Evolutionary conservation across 2,329 filamentous ascomycete genomes (phyloP).

Genomic region (Aureobasidium zeae): DNA sequence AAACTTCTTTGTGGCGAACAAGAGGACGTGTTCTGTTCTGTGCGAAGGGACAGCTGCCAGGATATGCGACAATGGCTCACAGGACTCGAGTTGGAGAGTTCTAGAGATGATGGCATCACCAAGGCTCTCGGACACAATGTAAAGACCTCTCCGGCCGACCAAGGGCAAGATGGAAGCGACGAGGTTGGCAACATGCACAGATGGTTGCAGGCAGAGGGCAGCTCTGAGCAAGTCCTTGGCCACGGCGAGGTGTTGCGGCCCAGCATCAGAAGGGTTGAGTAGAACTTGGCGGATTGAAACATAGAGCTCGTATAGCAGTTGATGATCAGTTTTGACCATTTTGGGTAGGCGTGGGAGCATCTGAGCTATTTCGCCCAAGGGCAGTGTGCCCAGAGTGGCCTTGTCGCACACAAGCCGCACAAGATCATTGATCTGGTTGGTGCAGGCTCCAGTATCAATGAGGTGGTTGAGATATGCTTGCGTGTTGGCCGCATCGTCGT

Average conservation of each 20-base stretch:
- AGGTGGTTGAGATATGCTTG: background rate
- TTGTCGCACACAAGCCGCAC: slow-evolving; percentile 19
- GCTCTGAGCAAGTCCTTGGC: background rate
- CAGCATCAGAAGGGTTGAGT: background rate
- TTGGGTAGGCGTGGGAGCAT: background rate
- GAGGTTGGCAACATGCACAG: background rate
- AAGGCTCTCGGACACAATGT: background rate
- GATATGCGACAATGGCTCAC: background rate
- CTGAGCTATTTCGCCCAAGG: slow-evolving; percentile 6
- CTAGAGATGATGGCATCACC: background rate
- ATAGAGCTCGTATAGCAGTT: background rate
- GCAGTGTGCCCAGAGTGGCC: slow-evolving; percentile 18
- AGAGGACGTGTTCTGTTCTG: background rate
- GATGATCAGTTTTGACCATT: background rate
- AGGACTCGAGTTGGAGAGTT: background rate
- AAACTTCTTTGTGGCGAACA: background rate
- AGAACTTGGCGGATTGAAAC: background rate
- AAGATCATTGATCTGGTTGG: background rate
- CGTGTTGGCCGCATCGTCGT: background rate
- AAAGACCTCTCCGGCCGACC: background rate
- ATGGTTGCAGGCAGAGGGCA: background rate
- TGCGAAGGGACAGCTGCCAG: background rate
- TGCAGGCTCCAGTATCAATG: no score
- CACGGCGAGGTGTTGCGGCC: no score
- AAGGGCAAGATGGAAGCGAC: background rate